Evolutionary conservation across 345 rosid species (phyloP).

Genomic region (Tarenaya hassleriana): DNA sequence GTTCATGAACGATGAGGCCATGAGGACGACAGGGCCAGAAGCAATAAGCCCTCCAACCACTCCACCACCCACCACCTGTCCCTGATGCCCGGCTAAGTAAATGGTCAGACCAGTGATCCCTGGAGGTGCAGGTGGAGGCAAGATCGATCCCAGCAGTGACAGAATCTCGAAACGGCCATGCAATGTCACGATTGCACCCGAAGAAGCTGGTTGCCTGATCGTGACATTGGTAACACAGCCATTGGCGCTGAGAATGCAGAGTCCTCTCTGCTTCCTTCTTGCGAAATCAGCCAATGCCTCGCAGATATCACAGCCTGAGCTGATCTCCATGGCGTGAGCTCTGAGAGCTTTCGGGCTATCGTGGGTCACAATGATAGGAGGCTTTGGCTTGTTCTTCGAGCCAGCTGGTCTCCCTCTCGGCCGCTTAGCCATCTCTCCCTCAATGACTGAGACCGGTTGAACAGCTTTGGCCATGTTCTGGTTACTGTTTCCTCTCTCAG

Average conservation of each 20-base stretch:
- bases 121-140: slow-evolving; percentile 66
- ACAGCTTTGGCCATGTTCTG: too few relatives aligned
- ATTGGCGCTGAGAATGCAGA: slow-evolving; percentile 23
- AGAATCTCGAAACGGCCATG: slow-evolving; percentile 80
- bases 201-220: slow-evolving; percentile 54
- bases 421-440: slow-evolving; percentile 51
- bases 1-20: slow-evolving; percentile 92
- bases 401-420: slow-evolving; percentile 69
- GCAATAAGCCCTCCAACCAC: slow-evolving; percentile 82
- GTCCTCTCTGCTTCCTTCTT: slow-evolving; percentile 36
- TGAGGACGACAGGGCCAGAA: slow-evolving; percentile 85
- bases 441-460: slow-evolving; percentile 17
- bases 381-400: too few relatives aligned
- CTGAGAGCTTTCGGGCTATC: slow-evolving; percentile 84
- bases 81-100: slow-evolving; percentile 65
- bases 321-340: slow-evolving; percentile 83
- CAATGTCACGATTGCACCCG: slow-evolving; percentile 62
- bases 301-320: neutral
- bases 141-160: slow-evolving; percentile 59
- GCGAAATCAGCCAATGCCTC: slow-evolving; percentile 53
- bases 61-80: slow-evolving; percentile 84
- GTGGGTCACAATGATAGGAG: slow-evolving; percentile 38
- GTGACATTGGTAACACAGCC: slow-evolving; percentile 91
- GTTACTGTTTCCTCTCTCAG: neutral
- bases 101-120: slow-evolving; percentile 64